A percentile compares a stretch with the other conserved stretches of the same genome.
phyloP scores from a whole-genome alignment of 345 rosid species.

The Geranium brycei region DNA sequence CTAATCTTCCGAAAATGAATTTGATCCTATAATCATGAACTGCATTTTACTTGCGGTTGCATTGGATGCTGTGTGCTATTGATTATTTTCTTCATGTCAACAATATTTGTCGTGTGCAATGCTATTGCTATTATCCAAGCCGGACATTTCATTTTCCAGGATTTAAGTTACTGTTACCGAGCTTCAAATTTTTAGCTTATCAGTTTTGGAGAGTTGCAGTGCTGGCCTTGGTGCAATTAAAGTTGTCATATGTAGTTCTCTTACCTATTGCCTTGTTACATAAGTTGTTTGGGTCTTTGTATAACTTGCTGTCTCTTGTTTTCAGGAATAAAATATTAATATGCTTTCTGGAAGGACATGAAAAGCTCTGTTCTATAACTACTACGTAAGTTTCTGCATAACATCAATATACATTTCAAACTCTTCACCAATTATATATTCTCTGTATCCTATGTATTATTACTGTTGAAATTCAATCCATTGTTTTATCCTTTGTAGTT shows the following conservation, averaged over 20 bases:
- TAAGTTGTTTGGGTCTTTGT: too few species aligned
- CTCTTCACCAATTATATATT: slow-evolving; percentile 8
- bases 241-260: background rate
- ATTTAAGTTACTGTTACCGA: slow-evolving; percentile 47
- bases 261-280: background rate
- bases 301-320: background rate
- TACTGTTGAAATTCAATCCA: background rate
- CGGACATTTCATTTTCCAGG: slow-evolving; percentile 35
- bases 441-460: slow-evolving; percentile 11
- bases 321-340: slow-evolving; percentile 1
- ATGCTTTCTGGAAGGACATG: background rate
- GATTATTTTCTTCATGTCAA: slow-evolving; percentile 65
- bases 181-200: slow-evolving; percentile 38
- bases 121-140: slow-evolving; percentile 58
- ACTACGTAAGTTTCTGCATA: too few species aligned
- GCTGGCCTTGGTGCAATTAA: slow-evolving; percentile 52
- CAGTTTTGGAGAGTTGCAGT: slow-evolving; percentile 62
- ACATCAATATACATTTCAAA: background rate
- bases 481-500: background rate
- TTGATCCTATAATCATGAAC: slow-evolving; percentile 50
- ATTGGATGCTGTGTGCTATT: slow-evolving; percentile 58
- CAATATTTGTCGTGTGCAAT: slow-evolving; percentile 71
- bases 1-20: slow-evolving; percentile 64
- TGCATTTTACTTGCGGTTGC: slow-evolving; percentile 35
- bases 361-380: background rate